Evolutionary conservation across 495 filamentous ascomycete species (phyloP), one percentile per base, ranked within the genome.

Genomic region (Neurospora sp.): DNA sequence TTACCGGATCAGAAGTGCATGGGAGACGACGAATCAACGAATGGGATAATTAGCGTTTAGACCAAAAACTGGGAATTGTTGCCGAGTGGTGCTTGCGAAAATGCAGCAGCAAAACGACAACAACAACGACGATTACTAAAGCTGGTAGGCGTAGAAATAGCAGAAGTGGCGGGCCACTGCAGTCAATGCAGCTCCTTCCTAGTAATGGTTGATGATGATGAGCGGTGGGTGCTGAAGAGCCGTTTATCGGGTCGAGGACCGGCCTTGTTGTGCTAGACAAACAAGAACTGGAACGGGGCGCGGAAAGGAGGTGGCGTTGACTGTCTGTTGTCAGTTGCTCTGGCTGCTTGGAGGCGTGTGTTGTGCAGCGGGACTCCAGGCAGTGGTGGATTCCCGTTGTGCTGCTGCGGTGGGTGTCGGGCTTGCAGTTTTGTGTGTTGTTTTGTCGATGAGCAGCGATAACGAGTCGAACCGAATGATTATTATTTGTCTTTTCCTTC

Each of bases 1-100:
- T 81, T 72, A 82, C 80, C 80, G 73, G 66, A 75, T 82, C 79
- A 81, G 59, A 76, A 71, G 73, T 59, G 75, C 79, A 82, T 82
- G 75, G 76, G 71, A 69, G 40, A 35, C 12, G 23, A 37, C 27
- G 14, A 66, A 66, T 66, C 54, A 66, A 70, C 9, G 16, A 70
- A 38, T 23, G 27, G n/a, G 35, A 70, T 70, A 39, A 70, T 41
- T 70, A 70, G 8, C n/a, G 69, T 38, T 70, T 39, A 42, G 37
- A 27, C 39, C 39, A 70, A 41, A 70, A 70, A 39, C 69, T 39
- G 35, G n/a, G 37, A 70, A 70, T 20, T 70, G 39, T 10, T 20
- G 39, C 69, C 37, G 37, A 23, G 10, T 73, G 39, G 23, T 73
- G 66, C 62, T 42, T 40, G 70, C 66, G 39, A 71, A 37, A 23